Percentiles rank a stretch among this genome's conserved stretches.
These are phyloP conservation scores for Isabelozyma pseudorhagii DNA, from an alignment of 805 yeast genomes.

Conservation along the genomic window DNA sequence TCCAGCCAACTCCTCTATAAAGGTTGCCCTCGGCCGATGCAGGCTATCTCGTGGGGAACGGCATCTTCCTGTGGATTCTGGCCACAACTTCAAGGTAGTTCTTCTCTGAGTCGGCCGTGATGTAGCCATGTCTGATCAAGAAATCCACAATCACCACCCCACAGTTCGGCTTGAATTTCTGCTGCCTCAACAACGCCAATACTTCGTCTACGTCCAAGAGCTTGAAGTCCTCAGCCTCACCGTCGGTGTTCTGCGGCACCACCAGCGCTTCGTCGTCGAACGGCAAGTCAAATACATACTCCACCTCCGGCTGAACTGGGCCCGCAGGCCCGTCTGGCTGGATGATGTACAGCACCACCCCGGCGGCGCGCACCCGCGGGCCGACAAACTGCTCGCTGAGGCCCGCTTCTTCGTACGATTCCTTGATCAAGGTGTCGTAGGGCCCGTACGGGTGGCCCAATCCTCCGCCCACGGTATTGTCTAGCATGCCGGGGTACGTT, in stretches of 20 bases:
- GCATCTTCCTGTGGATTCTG: slow-evolving; percentile 65
- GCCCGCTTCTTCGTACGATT: slow-evolving; percentile 90
- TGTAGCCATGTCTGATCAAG: slow-evolving; percentile 75
- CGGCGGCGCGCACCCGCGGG: slow-evolving; percentile 46
- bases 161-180: slow-evolving; percentile 88
- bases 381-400: slow-evolving; percentile 51
- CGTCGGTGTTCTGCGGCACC: slow-evolving; percentile 45
- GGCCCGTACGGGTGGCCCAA: slow-evolving; percentile 76
- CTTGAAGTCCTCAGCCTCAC: slow-evolving; percentile 69
- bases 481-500: slow-evolving; percentile 88
- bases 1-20: too few relatives aligned
- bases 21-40: too few relatives aligned
- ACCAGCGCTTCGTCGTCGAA: slow-evolving; percentile 41
- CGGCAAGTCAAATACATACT: slow-evolving; percentile 70
- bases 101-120: slow-evolving; percentile 65
- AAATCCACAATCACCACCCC: slow-evolving; percentile 79
- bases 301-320: slow-evolving; percentile 85
- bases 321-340: slow-evolving; percentile 36
- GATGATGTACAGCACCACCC: slow-evolving; percentile 67
- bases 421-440: slow-evolving; percentile 77
- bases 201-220: slow-evolving; percentile 63
- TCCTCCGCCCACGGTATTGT: slow-evolving; percentile 95
- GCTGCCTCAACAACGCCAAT: slow-evolving; percentile 41
- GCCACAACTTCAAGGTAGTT: slow-evolving; percentile 57
- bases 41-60: slow-evolving; percentile 52